These are phyloP conservation scores for Mortierella sp. DNA, from an alignment of 371 early-diverging fungal genomes.

Conservation along the genomic window DNA sequence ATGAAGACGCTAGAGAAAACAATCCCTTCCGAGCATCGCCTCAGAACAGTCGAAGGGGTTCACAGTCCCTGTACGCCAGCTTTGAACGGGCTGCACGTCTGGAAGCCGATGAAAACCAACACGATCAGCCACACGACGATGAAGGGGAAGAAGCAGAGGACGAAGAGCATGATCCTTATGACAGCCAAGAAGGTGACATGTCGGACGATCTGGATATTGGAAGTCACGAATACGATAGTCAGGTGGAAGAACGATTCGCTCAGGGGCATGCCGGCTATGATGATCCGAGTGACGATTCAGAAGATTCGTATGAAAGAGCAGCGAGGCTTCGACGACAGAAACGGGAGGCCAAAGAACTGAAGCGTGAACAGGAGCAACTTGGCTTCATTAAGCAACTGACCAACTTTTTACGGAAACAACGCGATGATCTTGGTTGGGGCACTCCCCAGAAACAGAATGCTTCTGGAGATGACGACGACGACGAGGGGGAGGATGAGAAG, in stretches of 20 bases:
- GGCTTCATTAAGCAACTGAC: conserved; percentile 38
- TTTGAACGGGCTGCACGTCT: background rate
- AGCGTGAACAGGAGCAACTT: conserved; percentile 31
- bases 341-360: conserved; percentile 20
- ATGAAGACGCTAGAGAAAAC: too few relatives aligned
- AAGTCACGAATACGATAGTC: conserved; percentile 21
- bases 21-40: too few relatives aligned
- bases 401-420: conserved; percentile 23
- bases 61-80: conserved; percentile 1
- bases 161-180: background rate
- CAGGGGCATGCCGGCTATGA: too few relatives aligned
- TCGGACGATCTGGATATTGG: conserved; percentile 27
- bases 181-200: background rate
- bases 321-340: too few relatives aligned
- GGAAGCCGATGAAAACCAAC: background rate
- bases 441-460: conserved; percentile 9
- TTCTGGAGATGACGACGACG: background rate
- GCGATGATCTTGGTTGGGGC: conserved; percentile 37
- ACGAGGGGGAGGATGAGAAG: background rate
- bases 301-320: conserved; percentile 7
- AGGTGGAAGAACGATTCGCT: too few relatives aligned
- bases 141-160: background rate
- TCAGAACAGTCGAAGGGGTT: too few relatives aligned
- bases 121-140: background rate
- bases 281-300: background rate